A percentile compares a stretch with the other conserved stretches of the same genome.
Conservation (phyloP, 768 basidiomycete genomes). For the Tylopilus sp. region DNA sequence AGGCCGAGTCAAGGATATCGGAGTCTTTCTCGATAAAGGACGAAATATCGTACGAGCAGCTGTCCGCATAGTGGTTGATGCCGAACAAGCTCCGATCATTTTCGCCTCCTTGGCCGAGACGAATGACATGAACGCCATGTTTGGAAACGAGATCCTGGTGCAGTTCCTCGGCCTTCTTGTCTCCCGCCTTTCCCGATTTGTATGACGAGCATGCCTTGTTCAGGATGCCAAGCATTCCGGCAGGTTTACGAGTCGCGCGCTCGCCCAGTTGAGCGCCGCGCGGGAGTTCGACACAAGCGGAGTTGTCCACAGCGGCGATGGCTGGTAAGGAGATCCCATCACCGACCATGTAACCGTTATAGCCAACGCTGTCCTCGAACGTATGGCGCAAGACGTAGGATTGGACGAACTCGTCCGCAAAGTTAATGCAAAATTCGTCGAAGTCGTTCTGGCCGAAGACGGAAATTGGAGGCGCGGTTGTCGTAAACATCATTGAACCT, state of each 20-base stretch:
- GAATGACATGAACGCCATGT: conserved; percentile 76
- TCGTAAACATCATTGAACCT: conserved; percentile 60
- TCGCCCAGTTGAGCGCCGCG: conserved; percentile 69
- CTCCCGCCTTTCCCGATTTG: conserved; percentile 76
- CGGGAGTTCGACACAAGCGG: conserved; percentile 79
- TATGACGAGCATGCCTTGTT: conserved; percentile 67
- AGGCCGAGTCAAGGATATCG: conserved; percentile 76
- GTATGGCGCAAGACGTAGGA: conserved; percentile 69
- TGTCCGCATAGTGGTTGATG: conserved; percentile 83
- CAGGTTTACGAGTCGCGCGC: conserved; percentile 66
- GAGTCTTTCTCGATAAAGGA: conserved; percentile 71
- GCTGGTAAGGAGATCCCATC: conserved; percentile 69
- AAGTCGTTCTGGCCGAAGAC: conserved; percentile 79
- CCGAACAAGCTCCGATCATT: conserved; percentile 63
- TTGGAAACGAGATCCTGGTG: conserved; percentile 65
- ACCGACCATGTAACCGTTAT: conserved; percentile 53
- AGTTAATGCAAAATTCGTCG: conserved; percentile 87
- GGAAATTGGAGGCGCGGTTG: conserved; percentile 62
- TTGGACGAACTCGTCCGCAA: conserved; percentile 78
- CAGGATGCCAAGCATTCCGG: conserved; percentile 73
- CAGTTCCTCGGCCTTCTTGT: conserved; percentile 69
- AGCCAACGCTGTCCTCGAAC: conserved; percentile 70
- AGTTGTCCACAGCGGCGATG: conserved; percentile 76
- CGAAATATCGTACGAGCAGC: conserved; percentile 67
- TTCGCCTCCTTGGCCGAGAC: conserved; percentile 47